Evolutionary conservation across 495 filamentous ascomycete genomes (phyloP).

Genomic region (Annulohypoxylon nitens): DNA sequence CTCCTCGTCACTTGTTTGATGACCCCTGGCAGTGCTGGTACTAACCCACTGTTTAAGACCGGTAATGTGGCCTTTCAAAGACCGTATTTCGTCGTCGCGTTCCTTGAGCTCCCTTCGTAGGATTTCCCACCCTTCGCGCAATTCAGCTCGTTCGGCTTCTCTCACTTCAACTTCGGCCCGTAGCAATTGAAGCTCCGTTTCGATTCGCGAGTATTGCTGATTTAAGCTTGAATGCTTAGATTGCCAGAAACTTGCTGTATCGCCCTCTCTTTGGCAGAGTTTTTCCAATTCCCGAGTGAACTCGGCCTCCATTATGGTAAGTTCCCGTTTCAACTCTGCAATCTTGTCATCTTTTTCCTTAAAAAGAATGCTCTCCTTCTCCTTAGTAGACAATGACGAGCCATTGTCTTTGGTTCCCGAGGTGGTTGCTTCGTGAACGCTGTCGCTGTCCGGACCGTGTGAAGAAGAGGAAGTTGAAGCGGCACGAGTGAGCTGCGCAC

Average conservation of each 20-base stretch:
- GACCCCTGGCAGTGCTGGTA: slow-evolving; percentile 58
- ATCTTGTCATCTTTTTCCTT: slow-evolving; percentile 60
- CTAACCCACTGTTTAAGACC: slow-evolving; percentile 70
- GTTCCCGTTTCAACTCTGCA: slow-evolving; percentile 58
- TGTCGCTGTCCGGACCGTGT: slow-evolving; percentile 50
- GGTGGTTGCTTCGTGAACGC: slow-evolving; percentile 29
- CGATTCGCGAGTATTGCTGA: slow-evolving; percentile 56
- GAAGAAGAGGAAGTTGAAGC: slow-evolving; percentile 53
- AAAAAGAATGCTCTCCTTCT: slow-evolving; percentile 49
- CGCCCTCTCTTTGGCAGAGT: slow-evolving; percentile 59
- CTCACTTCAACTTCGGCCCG: slow-evolving; percentile 57
- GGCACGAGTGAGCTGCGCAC: slow-evolving; percentile 52
- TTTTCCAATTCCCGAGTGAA: slow-evolving; percentile 62
- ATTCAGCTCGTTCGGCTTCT: slow-evolving; percentile 55
- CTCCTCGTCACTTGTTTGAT: slow-evolving; percentile 67
- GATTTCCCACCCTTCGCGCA: slow-evolving; percentile 58
- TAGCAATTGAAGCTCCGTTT: slow-evolving; percentile 60
- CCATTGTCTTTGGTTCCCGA: slow-evolving; percentile 33
- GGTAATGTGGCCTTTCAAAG: slow-evolving; percentile 61
- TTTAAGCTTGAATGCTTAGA: slow-evolving; percentile 59
- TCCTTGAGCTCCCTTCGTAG: slow-evolving; percentile 52
- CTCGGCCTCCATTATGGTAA: slow-evolving; percentile 59
- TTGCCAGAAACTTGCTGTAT: slow-evolving; percentile 63
- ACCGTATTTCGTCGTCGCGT: slow-evolving; percentile 59
- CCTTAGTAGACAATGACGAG: slow-evolving; percentile 41